phyloP scores from a whole-genome alignment of 805 yeast genomes.

The Candida ulmi region DNA sequence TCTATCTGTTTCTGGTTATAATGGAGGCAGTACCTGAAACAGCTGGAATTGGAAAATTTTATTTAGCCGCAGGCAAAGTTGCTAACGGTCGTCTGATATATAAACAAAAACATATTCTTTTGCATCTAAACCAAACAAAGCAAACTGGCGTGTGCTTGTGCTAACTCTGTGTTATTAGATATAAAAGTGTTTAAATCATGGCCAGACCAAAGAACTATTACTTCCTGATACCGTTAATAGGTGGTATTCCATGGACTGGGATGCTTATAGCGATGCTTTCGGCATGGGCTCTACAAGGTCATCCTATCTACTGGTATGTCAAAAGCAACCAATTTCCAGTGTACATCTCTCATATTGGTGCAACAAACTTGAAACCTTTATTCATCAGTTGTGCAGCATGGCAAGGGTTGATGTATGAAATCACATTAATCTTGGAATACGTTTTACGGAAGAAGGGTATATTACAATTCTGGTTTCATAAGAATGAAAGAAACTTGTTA shows the following conservation, averaged over 20 bases:
- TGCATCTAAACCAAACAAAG: too few relatives aligned
- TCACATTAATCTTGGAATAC: constrained; percentile 59
- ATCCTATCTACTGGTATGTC: constrained; percentile 61
- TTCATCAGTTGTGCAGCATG: constrained; percentile 74
- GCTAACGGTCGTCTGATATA: too few relatives aligned
- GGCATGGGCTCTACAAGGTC: constrained; percentile 79
- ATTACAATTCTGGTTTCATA: constrained; percentile 36
- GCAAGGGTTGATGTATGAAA: constrained; percentile 70
- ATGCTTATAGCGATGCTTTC: constrained; percentile 77
- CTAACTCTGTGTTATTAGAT: too few relatives aligned
- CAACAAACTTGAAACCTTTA: constrained; percentile 78
- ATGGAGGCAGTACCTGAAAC: too few relatives aligned
- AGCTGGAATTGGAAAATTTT: too few relatives aligned
- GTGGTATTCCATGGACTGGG: constrained; percentile 79
- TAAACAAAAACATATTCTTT: too few relatives aligned
- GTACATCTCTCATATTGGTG: constrained; percentile 83
- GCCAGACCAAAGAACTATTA: constrained; percentile 32
- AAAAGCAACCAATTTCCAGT: constrained; percentile 42
- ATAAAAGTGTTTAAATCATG: background rate
- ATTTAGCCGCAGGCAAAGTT: too few relatives aligned
- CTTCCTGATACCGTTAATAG: constrained; percentile 56
- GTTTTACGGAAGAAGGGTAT: constrained; percentile 52
- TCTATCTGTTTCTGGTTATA: too few relatives aligned
- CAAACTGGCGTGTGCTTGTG: too few relatives aligned
- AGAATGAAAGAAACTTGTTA: constrained; percentile 33